Evolutionary conservation across 768 basidiomycete genomes (phyloP), one percentile per base, ranked within the genome.

Genomic region (Agaricus blazei): DNA sequence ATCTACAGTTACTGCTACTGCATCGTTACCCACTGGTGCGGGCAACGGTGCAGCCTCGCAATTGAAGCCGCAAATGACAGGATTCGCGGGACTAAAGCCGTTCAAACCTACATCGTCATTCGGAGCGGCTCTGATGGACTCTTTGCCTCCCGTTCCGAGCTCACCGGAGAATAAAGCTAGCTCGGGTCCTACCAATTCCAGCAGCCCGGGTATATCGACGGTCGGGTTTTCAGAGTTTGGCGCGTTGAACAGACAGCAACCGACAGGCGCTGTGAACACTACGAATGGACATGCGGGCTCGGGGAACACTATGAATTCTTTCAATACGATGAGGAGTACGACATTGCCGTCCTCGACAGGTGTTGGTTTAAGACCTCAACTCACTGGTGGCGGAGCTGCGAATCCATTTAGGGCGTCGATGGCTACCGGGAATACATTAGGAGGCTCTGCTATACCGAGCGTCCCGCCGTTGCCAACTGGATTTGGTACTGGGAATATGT

Each of bases 71-170:
- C 81, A 82, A 51, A 59, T 72, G 27, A 81, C 80, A 15, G 81
- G 81, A 3, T 76, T 80, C 40, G 73, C 77, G 26, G 86, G 84
- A 4, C 66, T 91, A 60, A 90, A 87, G 65, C 81, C 88, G 5
- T 93, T 93, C 76, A 90, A 91, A 63, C 91, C 91, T 2, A 78
- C 85, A 2, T 88, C 85, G 2, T 85, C 81, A 41, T 93, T 93
- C 64, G 91, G 91, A 29, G 84, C 87, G 34, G 81, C 83, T 14
- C 66, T 93, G 40, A 63, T 93, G 57, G 87, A 87, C 49, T 79
- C 82, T 2, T 69, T 93, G 37, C 93, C 93, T 2, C 75, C 90
- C 4, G 83, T 92, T 52, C 81, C 87, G 9, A 83, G 80, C 34
- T 82, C 85, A 36, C 82, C 85, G 9, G 48, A 28, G 3, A 66